Conservation (phyloP, 2,329 filamentous ascomycete genomes). For the Fusarium secorum region DNA sequence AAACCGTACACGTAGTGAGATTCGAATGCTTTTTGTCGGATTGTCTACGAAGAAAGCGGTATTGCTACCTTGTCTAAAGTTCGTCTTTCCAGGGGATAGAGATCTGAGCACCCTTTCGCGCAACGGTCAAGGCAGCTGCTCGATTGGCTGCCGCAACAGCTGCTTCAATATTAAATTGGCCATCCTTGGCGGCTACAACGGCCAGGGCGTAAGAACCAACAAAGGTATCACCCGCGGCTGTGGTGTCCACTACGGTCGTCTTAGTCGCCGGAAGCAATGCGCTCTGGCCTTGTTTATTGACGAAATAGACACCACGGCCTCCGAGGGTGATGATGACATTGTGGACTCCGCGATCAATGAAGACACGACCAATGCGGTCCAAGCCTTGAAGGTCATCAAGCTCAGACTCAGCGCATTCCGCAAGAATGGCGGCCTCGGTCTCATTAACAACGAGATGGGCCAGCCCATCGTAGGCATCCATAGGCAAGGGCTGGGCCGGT, state of each 20-base stretch:
- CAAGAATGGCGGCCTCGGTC: constrained; percentile 82
- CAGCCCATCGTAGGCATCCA: constrained; percentile 70
- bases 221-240: constrained; percentile 93
- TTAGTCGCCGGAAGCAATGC: constrained; percentile 69
- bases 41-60: constrained; percentile 21
- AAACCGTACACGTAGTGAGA: constrained; percentile 7
- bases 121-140: constrained; percentile 53
- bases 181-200: constrained; percentile 60
- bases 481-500: constrained; percentile 74
- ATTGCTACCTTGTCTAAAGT: constrained; percentile 43
- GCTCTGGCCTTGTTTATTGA: constrained; percentile 52
- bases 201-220: constrained; percentile 85
- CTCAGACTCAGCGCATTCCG: constrained; percentile 59
- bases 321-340: constrained; percentile 88
- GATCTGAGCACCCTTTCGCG: constrained; percentile 53
- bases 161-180: constrained; percentile 61
- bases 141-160: constrained; percentile 64
- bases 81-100: constrained; percentile 57
- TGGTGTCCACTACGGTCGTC: constrained; percentile 86
- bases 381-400: constrained; percentile 58
- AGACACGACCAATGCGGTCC: constrained; percentile 61
- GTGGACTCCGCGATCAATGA: constrained; percentile 73
- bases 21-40: constrained; percentile 26
- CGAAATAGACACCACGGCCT: constrained; percentile 76
- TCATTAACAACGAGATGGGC: constrained; percentile 89